These are phyloP conservation scores for Pythium folliculosum DNA, from an alignment of 352 stramenopile species.

Conservation along the genomic window DNA sequence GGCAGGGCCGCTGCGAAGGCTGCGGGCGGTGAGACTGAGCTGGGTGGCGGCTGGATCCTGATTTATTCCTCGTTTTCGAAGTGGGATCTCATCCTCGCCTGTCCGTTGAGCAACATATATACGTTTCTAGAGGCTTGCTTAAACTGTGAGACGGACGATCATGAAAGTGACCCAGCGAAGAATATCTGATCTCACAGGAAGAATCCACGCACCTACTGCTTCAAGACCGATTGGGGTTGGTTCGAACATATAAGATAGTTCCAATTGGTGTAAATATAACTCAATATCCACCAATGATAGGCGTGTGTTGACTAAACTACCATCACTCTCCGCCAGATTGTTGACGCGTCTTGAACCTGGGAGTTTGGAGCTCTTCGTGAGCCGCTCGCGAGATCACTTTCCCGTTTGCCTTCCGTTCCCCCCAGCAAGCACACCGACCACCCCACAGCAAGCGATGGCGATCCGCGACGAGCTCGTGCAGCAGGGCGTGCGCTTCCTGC, in stretches of 20 bases:
- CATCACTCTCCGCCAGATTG: neutral
- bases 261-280: neutral
- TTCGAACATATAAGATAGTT: neutral
- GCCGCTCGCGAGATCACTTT: neutral
- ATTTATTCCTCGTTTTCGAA: neutral
- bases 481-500: slow-evolving; percentile 77
- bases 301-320: neutral
- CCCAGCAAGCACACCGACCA: neutral
- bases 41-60: neutral
- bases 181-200: neutral
- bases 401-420: neutral
- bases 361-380: neutral
- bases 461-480: slow-evolving; percentile 63
- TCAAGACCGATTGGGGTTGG: neutral
- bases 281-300: neutral
- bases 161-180: neutral
- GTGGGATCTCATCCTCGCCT: neutral
- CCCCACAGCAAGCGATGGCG: slow-evolving; percentile 24
- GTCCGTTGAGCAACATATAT: neutral
- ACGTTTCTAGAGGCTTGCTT: neutral
- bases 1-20: no score
- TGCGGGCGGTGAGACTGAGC: neutral
- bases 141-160: no score
- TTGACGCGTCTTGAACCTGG: neutral
- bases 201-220: neutral